Evolutionary conservation across 805 yeast species (phyloP).

Genomic region (Candida piceae): DNA sequence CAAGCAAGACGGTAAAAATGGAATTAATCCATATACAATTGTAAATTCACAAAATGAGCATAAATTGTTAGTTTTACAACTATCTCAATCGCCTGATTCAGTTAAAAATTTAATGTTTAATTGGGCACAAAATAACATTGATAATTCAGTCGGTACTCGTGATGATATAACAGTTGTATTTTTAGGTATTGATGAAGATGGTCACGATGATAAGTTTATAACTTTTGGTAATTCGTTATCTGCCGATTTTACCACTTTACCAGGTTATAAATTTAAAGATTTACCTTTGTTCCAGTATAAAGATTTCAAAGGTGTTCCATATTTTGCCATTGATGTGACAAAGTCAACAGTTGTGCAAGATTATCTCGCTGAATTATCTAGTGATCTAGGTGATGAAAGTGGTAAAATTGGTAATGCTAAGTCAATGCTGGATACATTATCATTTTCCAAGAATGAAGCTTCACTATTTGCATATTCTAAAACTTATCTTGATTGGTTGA

Average conservation of each 20-base stretch:
- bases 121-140: constrained; percentile 21
- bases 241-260: too few relatives aligned
- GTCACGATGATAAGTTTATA: constrained; percentile 15
- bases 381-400: background rate
- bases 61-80: constrained; percentile 11
- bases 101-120: constrained; percentile 9
- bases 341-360: constrained; percentile 16
- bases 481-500: constrained; percentile 82
- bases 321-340: constrained; percentile 57
- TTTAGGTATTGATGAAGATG: constrained; percentile 44
- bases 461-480: constrained; percentile 75
- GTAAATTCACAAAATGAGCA: constrained; percentile 1
- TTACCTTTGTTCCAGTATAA: constrained; percentile 17
- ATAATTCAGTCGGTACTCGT: constrained; percentile 6
- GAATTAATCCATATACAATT: constrained; percentile 16
- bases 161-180: constrained; percentile 33
- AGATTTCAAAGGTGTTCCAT: constrained; percentile 57
- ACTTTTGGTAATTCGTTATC: constrained; percentile 18
- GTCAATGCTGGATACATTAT: constrained; percentile 19
- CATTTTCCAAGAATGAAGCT: constrained; percentile 40
- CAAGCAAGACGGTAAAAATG: constrained; percentile 24
- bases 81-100: constrained; percentile 9
- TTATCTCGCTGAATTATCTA: constrained; percentile 5
- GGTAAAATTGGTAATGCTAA: constrained; percentile 2
- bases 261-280: background rate